Evolutionary conservation across 192 early-diverging fungal species (phyloP), one percentile per base, ranked within the genome.

Genomic region (Phlyctochytrium planicorne): DNA sequence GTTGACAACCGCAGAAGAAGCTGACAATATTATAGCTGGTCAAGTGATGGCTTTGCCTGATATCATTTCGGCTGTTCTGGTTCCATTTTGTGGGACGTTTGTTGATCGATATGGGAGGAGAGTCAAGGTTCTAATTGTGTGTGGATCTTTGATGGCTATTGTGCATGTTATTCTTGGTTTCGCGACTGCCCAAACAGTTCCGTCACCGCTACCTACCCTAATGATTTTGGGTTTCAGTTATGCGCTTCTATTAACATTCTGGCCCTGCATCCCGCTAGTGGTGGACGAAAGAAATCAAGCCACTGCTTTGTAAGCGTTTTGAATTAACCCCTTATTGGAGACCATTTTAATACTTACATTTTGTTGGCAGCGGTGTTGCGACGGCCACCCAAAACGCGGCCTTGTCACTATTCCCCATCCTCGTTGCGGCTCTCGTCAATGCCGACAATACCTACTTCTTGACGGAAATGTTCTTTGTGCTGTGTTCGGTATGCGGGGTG

Each of bases 21-120:
- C n/a, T n/a, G n/a, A n/a, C n/a, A 59, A 30, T 59, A 23, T 59
- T 59, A 16, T 57, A 70, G 78, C 85, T 29, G 86, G 75, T 0
- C 80, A 84, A 61, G 62, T 87, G n/a, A 87, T 84, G 76, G 75
- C 77, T 1, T 74, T 87, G 0, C 87, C 87, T 0, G 87, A 88
- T 52, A 79, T 81, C 2, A 68, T 87, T 0, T 72, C 80, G 0
- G 85, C 78, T 3, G 20, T 88, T 0, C 67, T 88, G 27, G 78
- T 84, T n/a, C 78, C 85, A 2, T 77, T 80, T 37, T 67, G 72
- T 4, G 87, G 87, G 2, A 73, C 68, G 3, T 70, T 87, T 35
- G 78, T 80, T 1, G 87, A 88, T 62, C 70, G 63, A 20, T 77
- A 68, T 53, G 87, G 84, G 4, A 76, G 79, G 31, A 74, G 83